Base-by-base conservation (phyloP, 225 moss, liverwort and hornwort species). In the Physcomitrium patens region DNA sequence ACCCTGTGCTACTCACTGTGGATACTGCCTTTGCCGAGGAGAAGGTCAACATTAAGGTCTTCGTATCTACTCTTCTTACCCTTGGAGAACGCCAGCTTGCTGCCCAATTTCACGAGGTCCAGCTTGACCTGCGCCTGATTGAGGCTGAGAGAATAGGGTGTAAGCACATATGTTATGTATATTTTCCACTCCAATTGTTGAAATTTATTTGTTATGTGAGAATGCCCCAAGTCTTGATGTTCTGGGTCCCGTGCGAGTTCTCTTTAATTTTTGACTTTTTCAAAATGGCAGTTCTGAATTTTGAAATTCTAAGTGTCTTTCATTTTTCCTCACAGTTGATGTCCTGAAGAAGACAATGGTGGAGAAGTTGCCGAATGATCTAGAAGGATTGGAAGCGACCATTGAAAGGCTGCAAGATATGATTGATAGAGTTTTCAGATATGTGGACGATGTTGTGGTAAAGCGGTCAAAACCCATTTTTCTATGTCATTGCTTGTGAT, bases 91-190 rank as follows among this genome's bases (percentile, higher is more conserved):
- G 93, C 42, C 99, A 91, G 75, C 86, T 99, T 13, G 99, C 95
- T 19, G 93, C 99, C 19, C 99, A 99, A 74, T 99, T 99, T 81
- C 93, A 95, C 58, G 99, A 99, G 65, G 89, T 99, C 75, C 99
- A 99, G 75, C 86, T 99, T 20, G 99, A 99, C 78, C 53, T 99
- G 85, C 95, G 95, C 28, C 90, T 99, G 79, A 80, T 99, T 46
- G 99, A 99, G 86, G 99, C 99, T 10, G 99, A 99, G 72, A 90
- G 95, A 83, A 87, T 99, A 82, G 99, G 99, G 79, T 99, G 96
- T 96, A 94, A 72, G 83, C 60, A 8, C 9, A 43, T 44, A 41
- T 6, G 16, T 20, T 51, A 8, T 51, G 46, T 20, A 42, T 46
- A 63, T 60, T 12, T 8, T 48, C 5, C 44, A 52, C 23, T 47